phyloP scores from a whole-genome alignment of 345 rosid species.

The Eucalyptus pumila region DNA sequence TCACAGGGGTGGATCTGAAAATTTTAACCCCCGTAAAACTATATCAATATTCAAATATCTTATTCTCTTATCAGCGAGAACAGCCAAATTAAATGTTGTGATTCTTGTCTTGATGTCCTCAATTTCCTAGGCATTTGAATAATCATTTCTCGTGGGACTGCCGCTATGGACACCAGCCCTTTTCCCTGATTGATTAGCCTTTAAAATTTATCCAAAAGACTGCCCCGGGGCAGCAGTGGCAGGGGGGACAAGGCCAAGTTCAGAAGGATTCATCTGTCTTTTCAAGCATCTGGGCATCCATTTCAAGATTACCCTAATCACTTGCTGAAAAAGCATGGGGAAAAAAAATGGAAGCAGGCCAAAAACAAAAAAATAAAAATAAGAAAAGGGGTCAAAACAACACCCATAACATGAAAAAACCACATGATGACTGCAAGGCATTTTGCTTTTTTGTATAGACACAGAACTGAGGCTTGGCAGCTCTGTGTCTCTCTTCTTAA shows the following conservation, averaged over 20 bases:
- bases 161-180: background rate
- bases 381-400: background rate
- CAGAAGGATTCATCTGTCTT: background rate
- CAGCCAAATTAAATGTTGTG: background rate
- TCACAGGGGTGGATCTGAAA: background rate
- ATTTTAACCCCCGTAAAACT: background rate
- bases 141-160: background rate
- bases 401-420: background rate
- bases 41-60: background rate
- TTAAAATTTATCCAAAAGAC: background rate
- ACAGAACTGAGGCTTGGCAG: constrained; percentile 18
- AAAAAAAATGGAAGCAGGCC: background rate
- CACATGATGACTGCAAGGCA: background rate
- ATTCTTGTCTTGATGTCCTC: constrained; percentile 2
- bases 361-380: background rate
- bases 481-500: constrained; percentile 19
- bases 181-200: background rate
- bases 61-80: background rate
- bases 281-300: background rate
- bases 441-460: constrained; percentile 1
- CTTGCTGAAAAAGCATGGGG: background rate
- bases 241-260: background rate
- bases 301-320: background rate
- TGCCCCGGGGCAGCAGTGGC: background rate
- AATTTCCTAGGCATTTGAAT: background rate